Evolutionary conservation across 2,329 filamentous ascomycete species (phyloP), one percentile per base, ranked within the genome.

Genomic region (Xylaria sp.): DNA sequence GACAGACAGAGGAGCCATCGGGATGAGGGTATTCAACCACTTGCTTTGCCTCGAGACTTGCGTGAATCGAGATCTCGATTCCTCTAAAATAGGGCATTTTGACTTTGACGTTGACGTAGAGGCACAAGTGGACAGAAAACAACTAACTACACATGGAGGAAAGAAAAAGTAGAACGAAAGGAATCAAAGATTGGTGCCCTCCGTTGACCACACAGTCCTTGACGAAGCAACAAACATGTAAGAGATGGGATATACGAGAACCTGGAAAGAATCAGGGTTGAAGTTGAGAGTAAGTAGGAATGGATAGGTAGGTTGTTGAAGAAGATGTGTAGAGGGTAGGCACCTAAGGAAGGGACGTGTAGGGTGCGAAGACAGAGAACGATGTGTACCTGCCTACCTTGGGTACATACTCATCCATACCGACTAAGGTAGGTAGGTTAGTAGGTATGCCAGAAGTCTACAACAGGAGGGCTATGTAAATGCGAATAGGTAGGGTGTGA

Each of bases 11-110:
- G 0, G 83, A 82, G 58, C 80, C 81, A 58, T 87, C 85, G 0
- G 85, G 85, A 69, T 88, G 85, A 21, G 85, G 84, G 72, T 85
- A 88, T 72, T 89, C 87, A 14, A 83, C 82, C 2, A 89, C 79
- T 21, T 74, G 76, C 53, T 79, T 75, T 9, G 78, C 72, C 2
- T 78, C 76, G 17, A 79, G 74, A 50, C 81, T 78, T 1, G 80
- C 75, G 19, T 81, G 73, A 47, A 88, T 74, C 2, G 81, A 82
- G 27, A 87, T 67, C 32, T 85, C 81, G 60, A 87, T 79, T 9
- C 84, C 85, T 27, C 83, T 81, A 61, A 86, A 81, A 65, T 75
- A 81, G 17, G 85, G 85, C 85, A 87, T 87, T 11, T 57, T 75
- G 65, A 36, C 34, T 42, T 47, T 39, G 65, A 36, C 34, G 36